Conservation (phyloP, 345 rosid species). For the Heritiera littoralis region DNA sequence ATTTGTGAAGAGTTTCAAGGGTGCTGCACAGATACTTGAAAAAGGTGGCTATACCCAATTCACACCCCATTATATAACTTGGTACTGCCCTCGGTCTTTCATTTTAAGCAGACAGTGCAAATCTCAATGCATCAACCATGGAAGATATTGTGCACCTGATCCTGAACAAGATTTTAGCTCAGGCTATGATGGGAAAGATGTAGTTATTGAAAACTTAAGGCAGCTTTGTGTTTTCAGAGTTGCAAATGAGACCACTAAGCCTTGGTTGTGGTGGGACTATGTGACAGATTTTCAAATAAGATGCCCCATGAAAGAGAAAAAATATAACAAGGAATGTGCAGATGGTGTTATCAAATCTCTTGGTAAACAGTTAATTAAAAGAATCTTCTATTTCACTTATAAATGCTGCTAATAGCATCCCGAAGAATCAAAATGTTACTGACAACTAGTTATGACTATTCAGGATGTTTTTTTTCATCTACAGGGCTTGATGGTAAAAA, state of each 20-base stretch:
- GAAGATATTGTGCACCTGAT: slow-evolving; percentile 97
- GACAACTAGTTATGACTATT: slow-evolving; percentile 20
- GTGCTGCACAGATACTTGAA: slow-evolving; percentile 88
- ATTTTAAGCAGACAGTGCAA: slow-evolving; percentile 82
- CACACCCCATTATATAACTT: slow-evolving; percentile 92
- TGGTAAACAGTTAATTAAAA: slow-evolving; percentile 42
- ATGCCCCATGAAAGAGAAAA: slow-evolving; percentile 94
- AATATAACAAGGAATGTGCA: slow-evolving; percentile 83
- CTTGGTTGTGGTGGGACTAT: slow-evolving; percentile 98
- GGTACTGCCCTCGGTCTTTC: slow-evolving; percentile 94
- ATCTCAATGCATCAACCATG: slow-evolving; percentile 93
- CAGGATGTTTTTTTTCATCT: slow-evolving; percentile 20
- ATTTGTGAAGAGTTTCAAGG: slow-evolving; percentile 80
- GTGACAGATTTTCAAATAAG: slow-evolving; percentile 92
- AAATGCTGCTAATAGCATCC: neutral
- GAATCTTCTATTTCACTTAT: neutral
- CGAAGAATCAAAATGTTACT: neutral
- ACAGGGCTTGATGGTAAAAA: slow-evolving; percentile 74
- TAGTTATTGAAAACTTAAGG: slow-evolving; percentile 83
- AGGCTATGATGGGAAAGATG: slow-evolving; percentile 93
- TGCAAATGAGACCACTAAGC: slow-evolving; percentile 71
- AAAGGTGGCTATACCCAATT: slow-evolving; percentile 93
- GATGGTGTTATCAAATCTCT: slow-evolving; percentile 70
- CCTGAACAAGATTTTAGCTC: slow-evolving; percentile 94
- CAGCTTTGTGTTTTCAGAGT: slow-evolving; percentile 86